Evolutionary conservation across 805 yeast species (phyloP), one percentile per base, ranked within the genome.

Genomic region (Candida fluviatilis): DNA sequence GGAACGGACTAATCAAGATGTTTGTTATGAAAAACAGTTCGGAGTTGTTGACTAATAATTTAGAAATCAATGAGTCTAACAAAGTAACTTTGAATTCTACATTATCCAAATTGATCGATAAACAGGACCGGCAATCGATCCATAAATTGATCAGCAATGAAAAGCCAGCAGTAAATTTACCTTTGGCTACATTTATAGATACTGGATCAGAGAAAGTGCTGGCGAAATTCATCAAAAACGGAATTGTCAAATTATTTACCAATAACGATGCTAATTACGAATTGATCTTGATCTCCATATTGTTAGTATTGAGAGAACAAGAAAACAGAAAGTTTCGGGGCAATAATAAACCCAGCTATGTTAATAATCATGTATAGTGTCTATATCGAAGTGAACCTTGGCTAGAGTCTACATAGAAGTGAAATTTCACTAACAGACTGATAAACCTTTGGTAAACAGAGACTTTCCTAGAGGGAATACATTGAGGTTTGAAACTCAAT

Each of bases 241-340:
- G 66, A 2, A 43, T 48, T 13, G 49, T 63, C 6, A 49, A 47
- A 35, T 37, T 55, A 18, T 48, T 51, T 40, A 11, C 27, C 6
- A 34, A 34, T n/a, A 38, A 35, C 4, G 49, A 40, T 3, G 31
- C 46, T 3, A 39, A 46, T 27, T 48, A 43, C n/a, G 57, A 54
- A 18, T 40, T 58, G 31, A 49, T 55, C 12, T 30, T 60, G 11
- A 40, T 51, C 11, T 52, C 58, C 23, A 44, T 61, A 4, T 34
- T 62, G 43, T 45, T 61, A 35, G 57, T 59, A 5, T 49, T 63
- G 39, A 40, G 64, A 18, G 68, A 61, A 35, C 67, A 61, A 43
- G 68, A 63, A 37, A 47, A 49, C 24, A 48, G 62, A 38, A 63
- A 63, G 45, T 57, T 52, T 48, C 49, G 60, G 41, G 66, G 69